Conservation (phyloP, 2,329 filamentous ascomycete species). For the Fusarium buxicola region DNA sequence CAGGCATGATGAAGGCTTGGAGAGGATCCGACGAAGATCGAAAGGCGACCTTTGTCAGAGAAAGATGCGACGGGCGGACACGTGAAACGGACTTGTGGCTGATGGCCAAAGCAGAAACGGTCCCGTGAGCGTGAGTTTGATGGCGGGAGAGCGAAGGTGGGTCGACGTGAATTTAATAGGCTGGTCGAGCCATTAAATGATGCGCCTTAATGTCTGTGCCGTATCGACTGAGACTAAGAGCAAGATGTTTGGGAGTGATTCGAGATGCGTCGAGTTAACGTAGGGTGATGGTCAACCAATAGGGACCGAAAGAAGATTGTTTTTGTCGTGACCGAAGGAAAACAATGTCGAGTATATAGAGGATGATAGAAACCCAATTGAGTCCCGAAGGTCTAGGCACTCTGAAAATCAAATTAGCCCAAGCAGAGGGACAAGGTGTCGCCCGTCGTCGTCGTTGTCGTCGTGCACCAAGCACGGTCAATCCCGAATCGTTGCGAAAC, state of each 20-base stretch:
- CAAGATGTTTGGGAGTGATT: constrained; percentile 23
- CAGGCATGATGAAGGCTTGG: constrained; percentile 67
- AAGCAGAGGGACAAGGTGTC: neutral
- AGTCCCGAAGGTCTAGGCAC: constrained; percentile 18
- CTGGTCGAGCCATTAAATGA: constrained; percentile 51
- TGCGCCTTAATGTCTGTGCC: constrained; percentile 27
- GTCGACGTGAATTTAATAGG: constrained; percentile 42
- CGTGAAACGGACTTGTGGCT: constrained; percentile 26
- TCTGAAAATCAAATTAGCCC: constrained; percentile 23
- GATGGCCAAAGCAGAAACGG: constrained; percentile 33
- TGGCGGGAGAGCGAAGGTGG: constrained; percentile 15
- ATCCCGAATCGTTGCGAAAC: no score
- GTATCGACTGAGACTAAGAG: constrained; percentile 32
- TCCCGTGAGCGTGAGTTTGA: constrained; percentile 15
- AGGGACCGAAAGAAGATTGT: constrained; percentile 14
- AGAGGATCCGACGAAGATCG: constrained; percentile 55
- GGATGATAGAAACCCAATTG: constrained; percentile 18
- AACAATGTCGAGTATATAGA: constrained; percentile 16
- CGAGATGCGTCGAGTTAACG: constrained; percentile 13
- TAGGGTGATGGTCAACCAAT: constrained; percentile 10
- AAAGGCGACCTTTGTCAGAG: constrained; percentile 53
- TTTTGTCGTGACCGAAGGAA: constrained; percentile 32
- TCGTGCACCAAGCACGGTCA: neutral
- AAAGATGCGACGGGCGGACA: constrained; percentile 32
- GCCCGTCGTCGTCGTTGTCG: neutral